Evolutionary conservation across 106 monocot genomes (phyloP).

Genomic region (Phalaenopsis equestris): DNA sequence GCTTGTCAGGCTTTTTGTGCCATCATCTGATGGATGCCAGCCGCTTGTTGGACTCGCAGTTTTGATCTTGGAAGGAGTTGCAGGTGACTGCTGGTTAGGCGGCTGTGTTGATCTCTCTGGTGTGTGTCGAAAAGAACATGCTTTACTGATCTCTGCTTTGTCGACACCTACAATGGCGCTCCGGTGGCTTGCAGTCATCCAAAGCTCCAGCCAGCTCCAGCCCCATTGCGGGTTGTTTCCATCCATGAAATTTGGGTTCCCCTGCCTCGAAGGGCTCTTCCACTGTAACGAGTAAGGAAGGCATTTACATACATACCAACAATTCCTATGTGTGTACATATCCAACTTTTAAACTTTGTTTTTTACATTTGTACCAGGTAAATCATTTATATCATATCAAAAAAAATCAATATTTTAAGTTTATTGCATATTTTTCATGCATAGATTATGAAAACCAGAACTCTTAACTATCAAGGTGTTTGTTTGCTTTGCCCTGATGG

Average conservation of each 20-base stretch:
- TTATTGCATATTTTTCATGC: too few species aligned
- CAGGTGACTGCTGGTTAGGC: constrained; percentile 26
- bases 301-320: too few species aligned
- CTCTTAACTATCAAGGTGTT: too few species aligned
- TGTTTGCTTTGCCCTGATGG: too few species aligned
- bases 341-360: too few species aligned
- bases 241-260: constrained; percentile 69
- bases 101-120: constrained; percentile 23
- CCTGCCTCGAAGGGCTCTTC: constrained; percentile 75
- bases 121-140: constrained; percentile 37
- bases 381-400: too few species aligned
- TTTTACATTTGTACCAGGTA: too few species aligned
- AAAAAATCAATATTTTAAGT: too few species aligned
- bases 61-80: constrained; percentile 37
- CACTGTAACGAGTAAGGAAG: constrained; percentile 24
- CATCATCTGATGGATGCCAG: constrained; percentile 33
- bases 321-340: too few species aligned
- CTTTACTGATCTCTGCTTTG: constrained; percentile 45
- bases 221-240: constrained; percentile 89
- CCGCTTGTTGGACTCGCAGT: constrained; percentile 32
- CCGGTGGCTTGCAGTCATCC: constrained; percentile 98
- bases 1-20: constrained; percentile 54
- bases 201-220: constrained; percentile 98
- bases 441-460: too few species aligned
- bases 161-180: constrained; percentile 30